A percentile compares a stretch with the other conserved stretches of the same genome.
phyloP scores from a whole-genome alignment of 1,284 basidiomycete genomes.

The Moniliophthora roreri region DNA sequence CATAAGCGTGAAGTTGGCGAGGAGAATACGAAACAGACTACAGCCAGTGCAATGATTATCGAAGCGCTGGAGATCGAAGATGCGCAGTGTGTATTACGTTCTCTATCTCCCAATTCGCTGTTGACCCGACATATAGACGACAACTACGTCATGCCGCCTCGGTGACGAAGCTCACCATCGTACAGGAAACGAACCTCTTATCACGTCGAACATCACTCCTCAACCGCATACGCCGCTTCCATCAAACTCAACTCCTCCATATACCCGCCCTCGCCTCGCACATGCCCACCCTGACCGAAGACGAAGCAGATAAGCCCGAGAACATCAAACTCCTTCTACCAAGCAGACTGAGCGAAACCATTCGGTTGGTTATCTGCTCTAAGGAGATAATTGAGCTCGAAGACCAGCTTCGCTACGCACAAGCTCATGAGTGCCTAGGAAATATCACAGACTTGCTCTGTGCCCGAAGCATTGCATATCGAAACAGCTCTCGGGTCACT shows the following conservation, averaged over 20 bases:
- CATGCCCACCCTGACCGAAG: background rate
- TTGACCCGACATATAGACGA: background rate
- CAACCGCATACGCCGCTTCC: background rate
- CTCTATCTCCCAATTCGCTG: background rate
- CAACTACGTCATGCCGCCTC: background rate
- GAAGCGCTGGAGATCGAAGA: background rate
- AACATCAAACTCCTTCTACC: background rate
- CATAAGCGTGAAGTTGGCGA: background rate
- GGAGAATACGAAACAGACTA: too few relatives aligned
- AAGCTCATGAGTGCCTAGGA: background rate
- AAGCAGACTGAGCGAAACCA: background rate
- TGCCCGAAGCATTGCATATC: background rate
- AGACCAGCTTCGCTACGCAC: background rate
- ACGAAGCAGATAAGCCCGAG: background rate
- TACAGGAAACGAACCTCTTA: background rate
- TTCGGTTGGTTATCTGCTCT: background rate
- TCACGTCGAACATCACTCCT: background rate
- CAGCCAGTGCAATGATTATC: background rate
- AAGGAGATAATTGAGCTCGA: background rate
- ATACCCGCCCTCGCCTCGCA: background rate
- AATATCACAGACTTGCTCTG: background rate
- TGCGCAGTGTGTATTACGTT: background rate
- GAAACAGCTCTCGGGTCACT: background rate
- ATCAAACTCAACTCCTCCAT: background rate
- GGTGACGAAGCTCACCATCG: background rate